phyloP scores from a whole-genome alignment of 305 asterid genomes.

The Ajuga reptans region DNA sequence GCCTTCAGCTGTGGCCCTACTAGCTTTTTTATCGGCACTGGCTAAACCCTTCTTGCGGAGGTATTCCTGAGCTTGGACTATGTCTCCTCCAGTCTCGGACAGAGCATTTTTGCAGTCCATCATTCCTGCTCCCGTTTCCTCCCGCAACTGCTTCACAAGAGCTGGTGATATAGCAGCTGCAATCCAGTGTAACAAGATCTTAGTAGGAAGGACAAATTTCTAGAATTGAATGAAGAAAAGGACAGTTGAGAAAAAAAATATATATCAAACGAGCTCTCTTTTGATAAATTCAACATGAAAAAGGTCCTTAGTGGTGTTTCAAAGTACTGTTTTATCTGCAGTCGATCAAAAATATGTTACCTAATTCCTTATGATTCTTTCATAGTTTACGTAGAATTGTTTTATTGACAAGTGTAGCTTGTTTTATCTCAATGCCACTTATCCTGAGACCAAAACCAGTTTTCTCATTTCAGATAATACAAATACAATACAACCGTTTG shows the following conservation, averaged over 20 bases:
- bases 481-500: not conserved
- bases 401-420: not conserved
- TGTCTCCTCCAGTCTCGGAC: conserved; percentile 72
- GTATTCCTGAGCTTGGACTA: conserved; percentile 65
- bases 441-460: not conserved
- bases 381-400: not conserved
- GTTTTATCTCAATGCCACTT: not conserved
- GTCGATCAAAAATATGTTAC: not conserved
- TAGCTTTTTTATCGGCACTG: conserved; percentile 85
- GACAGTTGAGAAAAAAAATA: not conserved
- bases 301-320: not conserved
- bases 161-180: conserved; percentile 70
- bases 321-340: not conserved
- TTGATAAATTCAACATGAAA: not conserved
- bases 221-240: not conserved
- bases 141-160: conserved; percentile 87
- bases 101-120: conserved; percentile 96
- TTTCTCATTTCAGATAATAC: not conserved
- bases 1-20: conserved; percentile 92
- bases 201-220: not conserved
- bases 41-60: conserved; percentile 91
- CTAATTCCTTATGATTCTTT: not conserved
- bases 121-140: conserved; percentile 96
- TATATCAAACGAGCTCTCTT: not conserved
- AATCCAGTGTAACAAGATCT: conserved; percentile 16